Evolutionary conservation across 169 alveolate species (phyloP).

Genomic region (Cryptosporidium viatorum): DNA sequence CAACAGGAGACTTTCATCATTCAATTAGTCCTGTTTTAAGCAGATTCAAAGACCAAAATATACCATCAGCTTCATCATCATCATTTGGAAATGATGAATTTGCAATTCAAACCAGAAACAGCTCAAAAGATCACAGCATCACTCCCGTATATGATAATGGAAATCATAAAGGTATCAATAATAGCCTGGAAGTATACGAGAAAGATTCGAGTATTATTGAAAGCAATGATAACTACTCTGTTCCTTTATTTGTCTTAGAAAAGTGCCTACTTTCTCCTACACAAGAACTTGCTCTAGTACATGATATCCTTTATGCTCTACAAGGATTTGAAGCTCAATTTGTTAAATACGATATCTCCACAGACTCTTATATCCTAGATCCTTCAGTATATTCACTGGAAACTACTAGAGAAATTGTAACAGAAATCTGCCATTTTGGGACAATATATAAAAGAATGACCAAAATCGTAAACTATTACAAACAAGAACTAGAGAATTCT

Average conservation of each 20-base stretch:
- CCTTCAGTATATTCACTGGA: constrained; percentile 51
- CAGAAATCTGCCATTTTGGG: constrained; percentile 59
- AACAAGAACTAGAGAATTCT: background rate
- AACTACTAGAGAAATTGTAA: constrained; percentile 30
- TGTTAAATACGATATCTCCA: constrained; percentile 30
- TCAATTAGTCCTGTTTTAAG: constrained; percentile 11
- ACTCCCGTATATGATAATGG: background rate
- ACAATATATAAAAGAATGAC: constrained; percentile 44
- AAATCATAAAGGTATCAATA: background rate
- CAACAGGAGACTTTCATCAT: background rate
- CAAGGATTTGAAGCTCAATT: constrained; percentile 69
- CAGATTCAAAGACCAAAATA: constrained; percentile 1
- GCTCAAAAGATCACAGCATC: background rate
- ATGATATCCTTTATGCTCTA: constrained; percentile 63
- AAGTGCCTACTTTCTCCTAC: constrained; percentile 45
- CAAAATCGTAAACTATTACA: background rate
- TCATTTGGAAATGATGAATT: background rate
- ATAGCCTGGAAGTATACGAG: background rate
- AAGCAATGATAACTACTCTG: constrained; percentile 10
- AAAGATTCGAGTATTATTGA: background rate
- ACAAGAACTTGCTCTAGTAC: constrained; percentile 66
- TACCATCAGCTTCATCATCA: background rate
- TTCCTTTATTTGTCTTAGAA: constrained; percentile 53
- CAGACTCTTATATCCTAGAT: constrained; percentile 11
- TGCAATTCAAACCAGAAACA: background rate